Base-by-base conservation (phyloP, 176 grass and related monocot species). In the Triticum turgidum region DNA sequence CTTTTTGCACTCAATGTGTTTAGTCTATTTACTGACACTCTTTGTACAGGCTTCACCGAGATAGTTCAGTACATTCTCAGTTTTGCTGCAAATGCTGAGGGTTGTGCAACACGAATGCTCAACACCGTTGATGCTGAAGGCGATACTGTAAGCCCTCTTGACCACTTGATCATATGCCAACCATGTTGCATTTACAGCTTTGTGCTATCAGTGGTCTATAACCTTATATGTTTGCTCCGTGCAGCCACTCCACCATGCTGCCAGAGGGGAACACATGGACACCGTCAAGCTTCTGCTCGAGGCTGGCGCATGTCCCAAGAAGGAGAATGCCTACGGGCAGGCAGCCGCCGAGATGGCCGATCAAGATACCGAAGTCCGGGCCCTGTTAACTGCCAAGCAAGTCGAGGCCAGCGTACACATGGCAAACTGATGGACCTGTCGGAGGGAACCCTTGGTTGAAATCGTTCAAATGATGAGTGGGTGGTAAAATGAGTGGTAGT, bases 181-280 rank as follows among this genome's bases (percentile, higher is more conserved):
- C 58, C 12, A 30, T 56, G 45, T 24, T 24, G 24, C 24, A 24
- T 24, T 24, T 24, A 15, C 11, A 47, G 1, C 3, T 9, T 27
- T 64, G 22, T 59, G 15, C 17, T 47, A 27, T 44, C 63, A 15
- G 24, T 80, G 39, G 13, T 34, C 11, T 17, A 22, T 49, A 51
- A 81, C 41, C 10, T 39, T 77, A 20, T 69, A 11, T 69, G 18
- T 58, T 70, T 85, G 25, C 7, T 64, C 37, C 45, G 52, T 88
- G 34, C 76, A 98, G 96, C 91, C 93, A 39, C 96, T 98, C 82
- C 96, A 98, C 80, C 93, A 95, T 86, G 96, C 96, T 17, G 93
- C 96, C 2, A 90, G 93, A 86, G 96, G 96, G 49, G 96, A 98
- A 84, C 93, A 98, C 79, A 71, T 94, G 82, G 91, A 89, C 25